Evolutionary conservation across 805 yeast species (phyloP).

Genomic region (Vanderwaltozyma yarrowii): DNA sequence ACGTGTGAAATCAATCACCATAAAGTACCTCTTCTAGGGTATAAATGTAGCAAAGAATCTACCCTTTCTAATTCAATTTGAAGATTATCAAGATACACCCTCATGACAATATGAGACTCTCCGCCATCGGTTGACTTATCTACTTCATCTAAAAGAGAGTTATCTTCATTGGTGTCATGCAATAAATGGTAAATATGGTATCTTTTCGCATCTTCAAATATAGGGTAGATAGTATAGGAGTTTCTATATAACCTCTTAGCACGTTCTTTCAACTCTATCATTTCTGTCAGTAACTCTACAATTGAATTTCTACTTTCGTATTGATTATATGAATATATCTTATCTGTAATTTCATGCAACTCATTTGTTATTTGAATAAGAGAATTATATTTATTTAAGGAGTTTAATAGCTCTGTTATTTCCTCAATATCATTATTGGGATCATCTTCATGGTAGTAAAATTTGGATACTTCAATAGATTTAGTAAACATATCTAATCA

Average conservation of each 20-base stretch:
- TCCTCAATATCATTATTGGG: no score
- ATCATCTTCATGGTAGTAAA: no score
- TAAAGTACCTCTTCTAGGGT: conserved; percentile 3
- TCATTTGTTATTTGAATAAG: background rate
- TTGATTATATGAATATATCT: no score
- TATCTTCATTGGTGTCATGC: no score
- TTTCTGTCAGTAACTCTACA: background rate
- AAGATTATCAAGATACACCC: no score
- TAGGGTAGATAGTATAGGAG: background rate
- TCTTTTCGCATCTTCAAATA: background rate
- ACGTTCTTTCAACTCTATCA: background rate
- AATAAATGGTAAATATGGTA: background rate
- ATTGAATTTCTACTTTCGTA: background rate
- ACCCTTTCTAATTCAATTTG: background rate
- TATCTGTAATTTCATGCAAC: background rate
- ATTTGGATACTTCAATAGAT: no score
- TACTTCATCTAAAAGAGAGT: no score
- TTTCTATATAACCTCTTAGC: background rate
- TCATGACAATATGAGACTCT: background rate
- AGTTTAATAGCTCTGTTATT: no score
- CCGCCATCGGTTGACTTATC: no score
- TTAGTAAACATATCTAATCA: no score
- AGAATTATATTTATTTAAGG: background rate
- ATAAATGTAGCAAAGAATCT: background rate
- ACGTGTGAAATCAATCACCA: background rate